Percentiles rank a stretch among this genome's conserved stretches.
Evolutionary conservation across 2,329 filamentous ascomycete species (phyloP).

Genomic region (Cryphonectria radicalis): DNA sequence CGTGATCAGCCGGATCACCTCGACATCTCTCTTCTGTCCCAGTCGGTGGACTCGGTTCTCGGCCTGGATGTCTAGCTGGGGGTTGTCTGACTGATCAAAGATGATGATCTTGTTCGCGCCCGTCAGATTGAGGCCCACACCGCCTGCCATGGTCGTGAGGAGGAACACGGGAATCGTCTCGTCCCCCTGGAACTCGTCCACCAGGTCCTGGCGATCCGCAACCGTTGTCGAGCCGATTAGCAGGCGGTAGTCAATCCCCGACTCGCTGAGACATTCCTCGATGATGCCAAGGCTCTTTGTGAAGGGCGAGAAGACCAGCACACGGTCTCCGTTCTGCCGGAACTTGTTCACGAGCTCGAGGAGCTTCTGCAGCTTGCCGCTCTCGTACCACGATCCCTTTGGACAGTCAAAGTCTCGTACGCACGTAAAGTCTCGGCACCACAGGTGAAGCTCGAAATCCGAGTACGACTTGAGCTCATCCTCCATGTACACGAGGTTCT

Average conservation of each 20-base stretch:
- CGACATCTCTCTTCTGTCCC: slow-evolving; percentile 87
- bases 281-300: slow-evolving; percentile 90
- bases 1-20: slow-evolving; percentile 85
- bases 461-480: slow-evolving; percentile 62
- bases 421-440: slow-evolving; percentile 65
- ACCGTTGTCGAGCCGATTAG: slow-evolving; percentile 86
- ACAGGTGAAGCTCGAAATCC: slow-evolving; percentile 68
- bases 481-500: slow-evolving; percentile 56
- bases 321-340: slow-evolving; percentile 79
- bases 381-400: slow-evolving; percentile 58
- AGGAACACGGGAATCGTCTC: slow-evolving; percentile 85
- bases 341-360: slow-evolving; percentile 75
- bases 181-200: slow-evolving; percentile 83
- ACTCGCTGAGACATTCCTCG: slow-evolving; percentile 75
- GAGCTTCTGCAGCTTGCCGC: slow-evolving; percentile 85
- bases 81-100: slow-evolving; percentile 96
- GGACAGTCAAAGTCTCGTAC: slow-evolving; percentile 59
- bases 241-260: slow-evolving; percentile 78
- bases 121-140: slow-evolving; percentile 95
- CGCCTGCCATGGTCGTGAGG: slow-evolving; percentile 89
- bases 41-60: slow-evolving; percentile 96
- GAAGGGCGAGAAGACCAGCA: slow-evolving; percentile 92
- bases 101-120: slow-evolving; percentile 97
- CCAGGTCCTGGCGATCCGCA: slow-evolving; percentile 80
- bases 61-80: slow-evolving; percentile 96